Conservation (phyloP, 305 asterid species). For the Salvia sclarea region DNA sequence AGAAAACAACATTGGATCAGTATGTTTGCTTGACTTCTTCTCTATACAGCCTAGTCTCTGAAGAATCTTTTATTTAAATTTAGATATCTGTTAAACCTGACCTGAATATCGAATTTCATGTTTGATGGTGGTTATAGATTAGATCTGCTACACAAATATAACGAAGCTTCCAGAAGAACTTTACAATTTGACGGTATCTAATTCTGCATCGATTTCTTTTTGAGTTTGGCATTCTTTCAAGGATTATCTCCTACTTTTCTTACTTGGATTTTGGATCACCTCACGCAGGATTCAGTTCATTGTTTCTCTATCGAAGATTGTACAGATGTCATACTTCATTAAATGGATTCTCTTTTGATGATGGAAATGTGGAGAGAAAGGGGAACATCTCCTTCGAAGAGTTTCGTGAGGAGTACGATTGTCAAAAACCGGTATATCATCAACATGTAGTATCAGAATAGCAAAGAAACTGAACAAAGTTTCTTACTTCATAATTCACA, state of each 20-base stretch:
- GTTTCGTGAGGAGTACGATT: slow-evolving; percentile 66
- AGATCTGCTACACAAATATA: slow-evolving; percentile 48
- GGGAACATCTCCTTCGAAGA: slow-evolving; percentile 63
- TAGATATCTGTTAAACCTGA: slow-evolving; percentile 22
- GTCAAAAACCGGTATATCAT: slow-evolving; percentile 71
- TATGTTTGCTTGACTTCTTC: slow-evolving; percentile 38
- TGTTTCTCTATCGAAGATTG: slow-evolving; percentile 79
- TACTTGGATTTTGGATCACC: slow-evolving; percentile 35
- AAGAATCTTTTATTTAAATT: slow-evolving; percentile 11
- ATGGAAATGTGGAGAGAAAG: slow-evolving; percentile 80
- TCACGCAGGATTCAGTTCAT: slow-evolving; percentile 76
- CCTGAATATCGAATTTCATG: slow-evolving; percentile 29
- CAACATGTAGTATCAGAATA: slow-evolving; percentile 10
- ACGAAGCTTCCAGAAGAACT: slow-evolving; percentile 41
- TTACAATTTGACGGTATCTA: slow-evolving; percentile 73
- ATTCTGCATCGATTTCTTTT: slow-evolving; percentile 10
- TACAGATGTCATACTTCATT: slow-evolving; percentile 88
- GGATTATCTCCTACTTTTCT: slow-evolving; percentile 26
- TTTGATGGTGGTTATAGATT: slow-evolving; percentile 47
- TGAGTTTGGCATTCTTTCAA: slow-evolving; percentile 20
- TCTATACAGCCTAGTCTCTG: slow-evolving; percentile 15
- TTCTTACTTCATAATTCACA: slow-evolving; percentile 13
- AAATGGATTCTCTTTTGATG: slow-evolving; percentile 73
- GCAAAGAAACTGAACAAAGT: slow-evolving; percentile 23
- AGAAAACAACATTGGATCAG: slow-evolving; percentile 91